Percentiles rank a stretch among this genome's conserved stretches.
These are phyloP conservation scores for Corinectria fuckeliana DNA, from an alignment of 2,329 filamentous ascomycete species.

Conservation along the genomic window DNA sequence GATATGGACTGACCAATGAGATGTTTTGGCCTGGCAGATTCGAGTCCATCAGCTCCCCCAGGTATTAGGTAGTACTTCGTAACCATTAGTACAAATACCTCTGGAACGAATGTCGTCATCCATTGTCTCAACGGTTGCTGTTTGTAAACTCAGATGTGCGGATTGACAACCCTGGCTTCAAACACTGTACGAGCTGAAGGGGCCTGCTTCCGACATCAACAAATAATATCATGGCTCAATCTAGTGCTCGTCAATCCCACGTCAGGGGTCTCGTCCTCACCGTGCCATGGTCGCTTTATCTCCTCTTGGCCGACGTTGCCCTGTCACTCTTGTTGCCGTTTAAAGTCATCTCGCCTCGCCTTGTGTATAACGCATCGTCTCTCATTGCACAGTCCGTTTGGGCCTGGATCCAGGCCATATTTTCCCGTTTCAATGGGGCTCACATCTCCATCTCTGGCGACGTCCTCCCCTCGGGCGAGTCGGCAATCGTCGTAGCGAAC, in stretches of 20 bases:
- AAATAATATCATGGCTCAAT: slow-evolving; percentile 18
- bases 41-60: not conserved
- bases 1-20: not conserved
- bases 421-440: slow-evolving; percentile 60
- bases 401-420: slow-evolving; percentile 64
- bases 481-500: slow-evolving; percentile 65
- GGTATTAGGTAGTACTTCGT: too few relatives aligned
- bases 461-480: slow-evolving; percentile 58
- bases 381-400: slow-evolving; percentile 60
- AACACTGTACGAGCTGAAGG: not conserved
- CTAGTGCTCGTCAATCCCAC: slow-evolving; percentile 40
- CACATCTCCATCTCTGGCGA: slow-evolving; percentile 61
- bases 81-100: not conserved
- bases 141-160: slow-evolving; percentile 2
- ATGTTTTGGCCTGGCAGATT: not conserved
- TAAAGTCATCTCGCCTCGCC: slow-evolving; percentile 53
- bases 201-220: not conserved
- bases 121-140: slow-evolving; percentile 6
- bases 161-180: not conserved
- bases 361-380: slow-evolving; percentile 62
- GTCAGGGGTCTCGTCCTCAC: slow-evolving; percentile 52
- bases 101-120: slow-evolving; percentile 23
- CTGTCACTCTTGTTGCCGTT: slow-evolving; percentile 57
- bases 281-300: slow-evolving; percentile 59
- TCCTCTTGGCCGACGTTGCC: slow-evolving; percentile 58